These are phyloP conservation scores for peach (Prunus persica) DNA, from an alignment of 306 rosid species.

Conservation along the genomic window DNA sequence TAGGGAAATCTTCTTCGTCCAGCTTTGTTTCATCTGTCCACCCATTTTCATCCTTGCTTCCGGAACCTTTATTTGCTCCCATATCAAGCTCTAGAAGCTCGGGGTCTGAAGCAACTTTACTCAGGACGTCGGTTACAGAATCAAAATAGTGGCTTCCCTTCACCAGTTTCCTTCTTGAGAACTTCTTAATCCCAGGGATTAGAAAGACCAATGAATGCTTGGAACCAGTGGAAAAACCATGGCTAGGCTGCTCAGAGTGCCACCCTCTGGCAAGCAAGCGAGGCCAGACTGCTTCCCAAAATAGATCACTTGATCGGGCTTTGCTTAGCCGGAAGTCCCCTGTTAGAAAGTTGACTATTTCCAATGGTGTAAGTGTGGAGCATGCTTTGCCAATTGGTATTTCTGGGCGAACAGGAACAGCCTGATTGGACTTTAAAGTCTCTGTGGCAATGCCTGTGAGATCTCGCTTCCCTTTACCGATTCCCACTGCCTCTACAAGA, in stretches of 20 bases:
- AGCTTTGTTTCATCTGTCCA: constrained; percentile 44
- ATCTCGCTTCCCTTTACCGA: constrained; percentile 86
- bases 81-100: constrained; percentile 67
- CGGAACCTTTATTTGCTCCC: constrained; percentile 21
- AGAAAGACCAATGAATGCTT: constrained; percentile 74
- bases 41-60: constrained; percentile 46
- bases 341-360: constrained; percentile 71
- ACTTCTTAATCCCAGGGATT: constrained; percentile 78
- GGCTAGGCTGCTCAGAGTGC: constrained; percentile 90
- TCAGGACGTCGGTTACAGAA: constrained; percentile 70
- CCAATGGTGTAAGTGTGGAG: constrained; percentile 55
- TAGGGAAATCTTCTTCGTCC: constrained; percentile 51
- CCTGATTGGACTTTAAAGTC: constrained; percentile 49
- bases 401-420: constrained; percentile 57
- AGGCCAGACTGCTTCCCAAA: constrained; percentile 99
- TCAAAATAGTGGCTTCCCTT: constrained; percentile 81
- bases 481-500: constrained; percentile 72
- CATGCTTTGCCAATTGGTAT: constrained; percentile 87
- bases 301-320: constrained; percentile 82
- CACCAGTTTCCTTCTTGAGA: constrained; percentile 63
- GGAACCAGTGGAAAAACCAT: constrained; percentile 43
- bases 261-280: constrained; percentile 94
- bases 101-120: constrained; percentile 81
- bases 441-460: constrained; percentile 62
- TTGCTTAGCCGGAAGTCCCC: constrained; percentile 89